Conservation (phyloP, 2,329 filamentous ascomycete species). For the Arthrobotrys entomopaga region DNA sequence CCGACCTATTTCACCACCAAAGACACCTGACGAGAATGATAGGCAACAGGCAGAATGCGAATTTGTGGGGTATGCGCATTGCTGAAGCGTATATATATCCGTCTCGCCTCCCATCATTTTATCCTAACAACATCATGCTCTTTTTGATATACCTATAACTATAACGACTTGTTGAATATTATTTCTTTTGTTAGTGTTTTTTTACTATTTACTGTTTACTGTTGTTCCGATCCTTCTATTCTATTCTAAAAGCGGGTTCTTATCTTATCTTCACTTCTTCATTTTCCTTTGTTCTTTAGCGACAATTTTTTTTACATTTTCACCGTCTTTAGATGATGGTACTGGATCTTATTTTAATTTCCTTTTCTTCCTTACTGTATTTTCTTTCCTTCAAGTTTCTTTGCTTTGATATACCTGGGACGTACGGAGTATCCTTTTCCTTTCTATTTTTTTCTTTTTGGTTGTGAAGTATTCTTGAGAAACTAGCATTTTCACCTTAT, state of each 20-base stretch:
- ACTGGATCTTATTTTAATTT: not conserved
- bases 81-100: not conserved
- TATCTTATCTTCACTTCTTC: slow-evolving; percentile 8
- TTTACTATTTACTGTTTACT: slow-evolving; percentile 4
- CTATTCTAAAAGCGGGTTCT: slow-evolving; percentile 24
- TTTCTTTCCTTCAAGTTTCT: not conserved
- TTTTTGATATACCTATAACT: not conserved
- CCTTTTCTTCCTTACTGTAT: not conserved
- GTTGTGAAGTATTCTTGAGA: no score
- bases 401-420: slow-evolving; percentile 11
- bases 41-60: slow-evolving; percentile 29
- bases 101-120: no score
- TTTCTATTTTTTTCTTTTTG: no score
- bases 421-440: no score
- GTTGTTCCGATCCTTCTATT: slow-evolving; percentile 2
- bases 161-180: slow-evolving; percentile 5
- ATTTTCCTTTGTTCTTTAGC: slow-evolving; percentile 19
- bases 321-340: no score
- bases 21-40: slow-evolving; percentile 46
- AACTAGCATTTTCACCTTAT: no score
- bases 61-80: slow-evolving; percentile 15
- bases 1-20: slow-evolving; percentile 43
- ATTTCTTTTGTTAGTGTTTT: slow-evolving; percentile 46
- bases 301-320: slow-evolving; percentile 12
- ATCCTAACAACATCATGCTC: not conserved